Conservation (phyloP, 306 rosid genomes). For the Gynostemma pentaphyllum region DNA sequence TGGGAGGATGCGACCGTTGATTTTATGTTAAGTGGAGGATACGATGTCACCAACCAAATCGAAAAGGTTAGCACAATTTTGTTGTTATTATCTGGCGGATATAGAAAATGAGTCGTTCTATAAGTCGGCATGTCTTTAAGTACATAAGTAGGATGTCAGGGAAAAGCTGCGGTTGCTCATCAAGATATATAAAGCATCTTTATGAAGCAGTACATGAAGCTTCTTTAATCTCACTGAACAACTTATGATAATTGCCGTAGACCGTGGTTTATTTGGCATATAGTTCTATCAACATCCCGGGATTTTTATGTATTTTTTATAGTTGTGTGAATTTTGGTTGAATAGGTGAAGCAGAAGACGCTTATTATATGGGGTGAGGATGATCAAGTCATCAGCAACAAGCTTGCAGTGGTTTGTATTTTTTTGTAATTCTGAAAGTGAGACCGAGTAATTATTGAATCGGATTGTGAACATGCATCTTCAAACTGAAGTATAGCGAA, state of each 20-base stretch:
- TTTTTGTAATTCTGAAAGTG: not conserved
- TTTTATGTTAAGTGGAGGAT: conserved; percentile 84
- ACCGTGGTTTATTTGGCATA: not conserved
- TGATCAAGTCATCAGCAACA: conserved; percentile 63
- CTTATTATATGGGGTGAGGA: conserved; percentile 94
- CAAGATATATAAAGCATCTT: not conserved
- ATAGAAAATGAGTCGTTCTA: not conserved
- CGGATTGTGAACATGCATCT: not conserved
- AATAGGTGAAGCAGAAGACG: conserved; percentile 77
- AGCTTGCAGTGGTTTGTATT: conserved; percentile 74
- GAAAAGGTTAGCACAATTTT: conserved; percentile 33
- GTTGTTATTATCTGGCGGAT: not conserved
- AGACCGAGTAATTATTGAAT: not conserved
- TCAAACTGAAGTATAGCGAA: not conserved
- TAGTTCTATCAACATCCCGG: not conserved
- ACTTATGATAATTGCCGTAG: not conserved
- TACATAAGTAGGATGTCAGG: not conserved
- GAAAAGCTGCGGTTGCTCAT: not conserved
- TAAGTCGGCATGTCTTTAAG: not conserved
- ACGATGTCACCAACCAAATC: conserved; percentile 46
- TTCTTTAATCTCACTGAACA: not conserved
- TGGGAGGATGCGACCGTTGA: conserved; percentile 79
- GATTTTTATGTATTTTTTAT: not conserved
- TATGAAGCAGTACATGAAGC: not conserved
- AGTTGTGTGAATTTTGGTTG: conserved; percentile 10